Percentiles rank a stretch among this genome's conserved stretches.
These are phyloP conservation scores for Talaromyces sp. DNA, from an alignment of 2,329 filamentous ascomycete species.

Conservation along the genomic window DNA sequence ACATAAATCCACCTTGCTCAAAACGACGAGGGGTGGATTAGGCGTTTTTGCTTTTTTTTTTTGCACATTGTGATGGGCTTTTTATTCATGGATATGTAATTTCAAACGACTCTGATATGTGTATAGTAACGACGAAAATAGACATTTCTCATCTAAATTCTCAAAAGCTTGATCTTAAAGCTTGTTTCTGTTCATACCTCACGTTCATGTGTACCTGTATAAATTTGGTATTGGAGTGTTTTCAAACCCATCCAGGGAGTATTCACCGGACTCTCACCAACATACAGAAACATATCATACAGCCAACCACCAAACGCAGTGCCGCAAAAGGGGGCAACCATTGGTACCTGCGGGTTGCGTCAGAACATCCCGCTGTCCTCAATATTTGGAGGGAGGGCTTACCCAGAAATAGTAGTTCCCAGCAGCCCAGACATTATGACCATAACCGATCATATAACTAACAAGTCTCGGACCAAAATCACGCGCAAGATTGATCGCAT, in stretches of 20 bases:
- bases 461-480: constrained; percentile 69
- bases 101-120: not conserved
- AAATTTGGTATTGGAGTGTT: not conserved
- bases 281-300: constrained; percentile 67
- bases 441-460: constrained; percentile 66
- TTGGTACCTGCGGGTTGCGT: constrained; percentile 56
- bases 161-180: not conserved
- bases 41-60: constrained; percentile 1
- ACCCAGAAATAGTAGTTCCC: constrained; percentile 73
- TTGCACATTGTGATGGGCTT: not conserved
- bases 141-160: not conserved
- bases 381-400: constrained; percentile 19
- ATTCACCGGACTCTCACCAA: constrained; percentile 67
- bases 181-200: not conserved
- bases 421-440: constrained; percentile 62
- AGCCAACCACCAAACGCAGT: constrained; percentile 62
- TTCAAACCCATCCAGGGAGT: constrained; percentile 63
- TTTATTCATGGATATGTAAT: not conserved
- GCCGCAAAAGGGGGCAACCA: constrained; percentile 67
- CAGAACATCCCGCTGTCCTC: not conserved
- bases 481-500: constrained; percentile 69
- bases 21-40: not conserved
- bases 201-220: not conserved
- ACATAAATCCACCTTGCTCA: constrained; percentile 5
- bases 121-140: not conserved